phyloP scores from a whole-genome alignment of 768 basidiomycete genomes.

The Suillus alpinus region DNA sequence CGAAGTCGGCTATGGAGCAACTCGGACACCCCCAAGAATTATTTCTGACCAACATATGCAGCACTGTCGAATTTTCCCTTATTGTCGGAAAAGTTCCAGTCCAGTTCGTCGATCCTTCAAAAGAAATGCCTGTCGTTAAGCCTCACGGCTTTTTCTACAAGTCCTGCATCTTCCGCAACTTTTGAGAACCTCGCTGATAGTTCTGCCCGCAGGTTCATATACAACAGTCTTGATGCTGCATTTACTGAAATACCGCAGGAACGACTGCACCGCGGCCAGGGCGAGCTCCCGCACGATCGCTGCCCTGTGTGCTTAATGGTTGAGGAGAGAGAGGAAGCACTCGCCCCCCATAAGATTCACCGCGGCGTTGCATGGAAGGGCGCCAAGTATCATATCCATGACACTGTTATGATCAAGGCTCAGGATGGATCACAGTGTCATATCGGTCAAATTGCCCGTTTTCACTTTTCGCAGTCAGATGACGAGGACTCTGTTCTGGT shows the following conservation, averaged over 20 bases:
- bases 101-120: conserved; percentile 29
- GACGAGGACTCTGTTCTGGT: conserved; percentile 23
- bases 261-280: conserved; percentile 11
- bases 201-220: conserved; percentile 41
- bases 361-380: conserved; percentile 48
- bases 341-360: conserved; percentile 25
- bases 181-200: conserved; percentile 1
- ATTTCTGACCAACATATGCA: conserved; percentile 58
- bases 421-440: conserved; percentile 45
- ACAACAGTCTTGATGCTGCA: conserved; percentile 43
- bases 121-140: conserved; percentile 22
- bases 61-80: conserved; percentile 32
- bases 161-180: conserved; percentile 31
- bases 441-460: conserved; percentile 48
- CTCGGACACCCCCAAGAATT: conserved; percentile 63
- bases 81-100: conserved; percentile 52
- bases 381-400: conserved; percentile 54
- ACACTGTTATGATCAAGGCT: conserved; percentile 54
- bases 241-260: conserved; percentile 42
- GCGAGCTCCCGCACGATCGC: conserved; percentile 42
- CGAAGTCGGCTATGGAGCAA: conserved; percentile 57
- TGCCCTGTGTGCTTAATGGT: conserved; percentile 47
- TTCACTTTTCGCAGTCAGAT: conserved; percentile 24
- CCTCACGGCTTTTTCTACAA: conserved; percentile 55
- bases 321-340: conserved; percentile 32